Base-by-base conservation (phyloP, 345 rosid species). In the Gossypium raimondii region DNA sequence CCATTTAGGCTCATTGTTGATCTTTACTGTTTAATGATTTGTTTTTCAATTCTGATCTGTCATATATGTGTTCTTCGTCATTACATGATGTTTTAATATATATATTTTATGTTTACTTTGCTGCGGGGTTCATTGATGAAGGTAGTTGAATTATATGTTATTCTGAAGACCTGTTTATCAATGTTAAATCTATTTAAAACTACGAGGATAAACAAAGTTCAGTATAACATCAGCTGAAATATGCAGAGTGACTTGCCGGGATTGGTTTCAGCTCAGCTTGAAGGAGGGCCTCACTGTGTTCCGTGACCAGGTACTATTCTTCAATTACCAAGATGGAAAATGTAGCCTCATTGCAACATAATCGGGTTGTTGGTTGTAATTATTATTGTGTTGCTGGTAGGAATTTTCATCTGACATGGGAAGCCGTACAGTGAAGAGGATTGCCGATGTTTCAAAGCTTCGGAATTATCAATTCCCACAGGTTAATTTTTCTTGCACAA, bases 331-430 rank as follows among this genome's bases (percentile, higher is more conserved):
- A 29, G 48, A 11, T 45, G 47, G 12, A 0, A 34, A 71, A 67
- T 73, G 18, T 80, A 62, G 24, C 20, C 22, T 76, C n/a, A 50
- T 13, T 29, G 44, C 51, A 13, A 22, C 45, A 47, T 43, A 58
- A 17, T 17, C 7, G 52, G 24, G 11, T 56, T 78, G n/a, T 47
- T 71, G 55, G 61, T 56, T 72, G 38, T 55, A 27, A 59, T 14
- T n/a, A 52, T 27, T 16, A 41, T 6, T 72, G 67, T 51, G 24
- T 71, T 27, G 12, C 53, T 22, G 67, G 18, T 79, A 96, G 98
- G 99, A 96, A 78, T 96, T 96, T 85, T 96, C 97, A 56, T 93
- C 98, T 67, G 99, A 93, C 88, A 90, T 95, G 99, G 99, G 98
- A 82, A 95, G 97, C 85, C 93, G 97, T 27, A 87, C 98, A 51